Base-by-base conservation (phyloP, 1,284 basidiomycete genomes). In the Wallemia ichthyophaga region DNA sequence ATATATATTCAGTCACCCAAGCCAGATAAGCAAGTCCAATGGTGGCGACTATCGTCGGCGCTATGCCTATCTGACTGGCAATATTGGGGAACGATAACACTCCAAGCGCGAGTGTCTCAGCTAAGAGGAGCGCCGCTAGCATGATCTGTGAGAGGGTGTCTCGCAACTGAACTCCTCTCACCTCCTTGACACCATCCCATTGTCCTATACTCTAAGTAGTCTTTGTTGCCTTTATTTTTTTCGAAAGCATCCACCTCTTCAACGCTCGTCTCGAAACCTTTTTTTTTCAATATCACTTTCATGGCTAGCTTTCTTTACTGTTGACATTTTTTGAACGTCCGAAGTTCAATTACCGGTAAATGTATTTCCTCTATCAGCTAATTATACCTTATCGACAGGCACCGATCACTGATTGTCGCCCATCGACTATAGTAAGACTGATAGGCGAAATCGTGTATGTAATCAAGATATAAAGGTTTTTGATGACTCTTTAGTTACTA, bases 1-100 rank as follows among this genome's bases (percentile, higher is more conserved):
- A 64, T 61, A 67, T 67, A 63, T 64, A 67, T 25, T 63, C 65
- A 2, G 65, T 67, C 56, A 67, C 58, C 62, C 66, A 69, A 17
- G 67, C 65, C 13, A 69, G 61, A 21, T 61, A 55, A 58, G 64
- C 67, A 27, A 69, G 61, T 25, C 58, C 62, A 54, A 67, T 25
- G 2, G 66, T 68, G 25, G 65, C 61, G 54, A 69, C 63, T 25
- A 67, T 48, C 37, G 37, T 21, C 5, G 37, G 37, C 37, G 9
- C 9, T 5, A 48, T 5, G n/a, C 37, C 37, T 15, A 48, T 48
- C 5, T 48, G 3, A 48, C 9, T 5, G 5, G n/a, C n/a, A 19
- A 48, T 5, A 5, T 48, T 48, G 11, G 37, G 37, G n/a, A 48
- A 48, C 3, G 13, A 17, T 21, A 48, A 19, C 11, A 48, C 37